Base-by-base conservation (phyloP, 148 eudicot species). In the Rhododendron vialii region DNA sequence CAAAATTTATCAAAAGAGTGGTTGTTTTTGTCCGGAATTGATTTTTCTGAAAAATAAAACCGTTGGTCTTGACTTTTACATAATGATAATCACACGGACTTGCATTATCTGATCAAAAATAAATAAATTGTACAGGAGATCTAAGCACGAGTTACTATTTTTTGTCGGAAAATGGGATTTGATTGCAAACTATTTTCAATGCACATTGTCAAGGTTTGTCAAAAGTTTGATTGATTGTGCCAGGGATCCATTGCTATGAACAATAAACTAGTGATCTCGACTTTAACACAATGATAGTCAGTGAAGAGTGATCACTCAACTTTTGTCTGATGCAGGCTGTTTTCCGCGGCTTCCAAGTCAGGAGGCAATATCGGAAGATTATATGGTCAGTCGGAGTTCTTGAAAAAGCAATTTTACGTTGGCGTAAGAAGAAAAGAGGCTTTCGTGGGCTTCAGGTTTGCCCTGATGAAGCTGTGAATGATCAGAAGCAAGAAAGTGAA, bases 371-470 rank as follows among this genome's bases (percentile, higher is more conserved):
- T 86, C 86, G 86, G 63, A 97, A 95, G 89, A 93, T 98, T 84
- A 6, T 75, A 38, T 98, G 95, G 98, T 94, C 99, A 8, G 98
- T 98, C 71, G 98, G 99, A 77, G 91, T 98, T 83, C 93, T 97
- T 83, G 99, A 98, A 87, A 98, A 98, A 90, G 98, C 90, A 86
- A 86, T 98, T 35, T 83, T 98, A 41, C 92, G 99, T 26, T 98
- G 99, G 98, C 95, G 98, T 61, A 63, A 87, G 85, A 95, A 88
- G 91, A 92, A 95, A 81, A 98, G 88, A 88, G 99, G 99, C 69
- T 86, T 98, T 15, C 94, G 99, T 28, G 99, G 98, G 59, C 92
- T 94, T 87, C 86, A 93, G 86, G 92, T 93, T 82, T 82, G 87
- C 53, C 86, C 92, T 48, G 74, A 53, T 80, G 93, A 92, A 87